Base-by-base conservation (phyloP, 306 rosid genomes). In the Prunus mume region DNA sequence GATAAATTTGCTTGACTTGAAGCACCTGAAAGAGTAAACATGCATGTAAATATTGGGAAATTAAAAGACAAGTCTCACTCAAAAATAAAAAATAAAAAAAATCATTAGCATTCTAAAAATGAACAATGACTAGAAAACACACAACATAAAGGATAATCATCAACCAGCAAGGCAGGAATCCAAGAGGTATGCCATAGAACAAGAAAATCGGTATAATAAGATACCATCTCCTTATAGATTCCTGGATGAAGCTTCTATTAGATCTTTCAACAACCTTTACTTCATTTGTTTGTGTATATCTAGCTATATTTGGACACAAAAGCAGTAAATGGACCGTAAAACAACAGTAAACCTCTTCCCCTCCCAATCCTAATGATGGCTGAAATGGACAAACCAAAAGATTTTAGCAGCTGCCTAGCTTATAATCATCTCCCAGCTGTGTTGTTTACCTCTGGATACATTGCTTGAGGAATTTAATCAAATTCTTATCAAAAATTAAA, bases 1-100 rank as follows among this genome's bases (percentile, higher is more conserved):
- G 88, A 71, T 75, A 95, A 81, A 83, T 83, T 89, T 77, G 50
- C 89, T 80, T 75, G 82, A 80, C 83, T 78, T 55, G 91, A 84
- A 88, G 95, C 80, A 72, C 88, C 98, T 92, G 96, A 85, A 87
- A 86, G 43, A 72, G 61, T 66, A 80, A 66, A 83, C 27, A 28
- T 41, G 32, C 32, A 74, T 25, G 45, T 32, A 46, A 73, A 66
- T 38, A 57, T 76, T 75, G 27, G 78, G 69, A 67, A 77, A 65
- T 65, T 56, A 72, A 56, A 79, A 19, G 27, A 56, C 25, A 20
- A 20, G 28, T 56, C 27, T 20, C 62, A 3, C 5, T 12, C 3
- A n/a, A n/a, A n/a, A n/a, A n/a, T n/a, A 27, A 27, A 32, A 32
- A 32, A 13, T 19, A 34, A 41, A 27, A 9, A 34, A 69, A 25